These are phyloP conservation scores for Xylariales sp. DNA, from an alignment of 2,329 filamentous ascomycete genomes.

Conservation along the genomic window DNA sequence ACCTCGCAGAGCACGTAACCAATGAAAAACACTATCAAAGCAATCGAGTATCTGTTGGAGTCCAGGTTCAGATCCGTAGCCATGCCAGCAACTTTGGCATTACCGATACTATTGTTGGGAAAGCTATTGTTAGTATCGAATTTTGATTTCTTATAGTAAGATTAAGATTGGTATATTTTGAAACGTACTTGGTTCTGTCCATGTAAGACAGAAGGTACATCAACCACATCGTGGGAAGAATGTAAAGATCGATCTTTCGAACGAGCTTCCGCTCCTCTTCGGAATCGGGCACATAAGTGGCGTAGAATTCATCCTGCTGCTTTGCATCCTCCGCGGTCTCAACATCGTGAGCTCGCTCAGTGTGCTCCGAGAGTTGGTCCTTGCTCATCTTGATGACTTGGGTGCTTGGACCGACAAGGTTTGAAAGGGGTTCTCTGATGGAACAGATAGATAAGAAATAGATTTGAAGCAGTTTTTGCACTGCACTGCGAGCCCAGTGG, in stretches of 20 bases:
- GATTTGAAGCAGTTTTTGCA: too few species aligned
- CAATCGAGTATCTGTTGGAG: constrained; percentile 55
- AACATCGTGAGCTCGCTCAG: constrained; percentile 11
- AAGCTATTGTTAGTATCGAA: too few species aligned
- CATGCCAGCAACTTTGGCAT: constrained; percentile 51
- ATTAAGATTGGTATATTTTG: not conserved
- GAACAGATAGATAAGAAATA: too few species aligned
- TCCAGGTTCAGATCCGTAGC: constrained; percentile 47
- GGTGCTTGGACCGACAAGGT: too few species aligned
- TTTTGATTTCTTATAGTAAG: too few species aligned
- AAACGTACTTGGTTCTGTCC: constrained; percentile 47
- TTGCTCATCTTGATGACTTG: too few species aligned
- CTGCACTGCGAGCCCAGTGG: too few species aligned
- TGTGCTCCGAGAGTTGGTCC: constrained; percentile 2
- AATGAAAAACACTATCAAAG: constrained; percentile 61
- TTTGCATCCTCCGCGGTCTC: constrained; percentile 6
- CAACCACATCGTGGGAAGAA: constrained; percentile 48
- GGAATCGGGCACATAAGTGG: constrained; percentile 20
- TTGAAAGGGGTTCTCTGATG: too few species aligned
- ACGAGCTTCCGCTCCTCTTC: constrained; percentile 28
- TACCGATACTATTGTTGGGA: constrained; percentile 35
- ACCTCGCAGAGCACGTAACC: constrained; percentile 64
- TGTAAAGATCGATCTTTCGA: constrained; percentile 33
- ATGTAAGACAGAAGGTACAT: constrained; percentile 58
- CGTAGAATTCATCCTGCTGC: constrained; percentile 12